Evolutionary conservation across 83 land plant genomes (phyloP).

Genomic region (Picea abies): DNA sequence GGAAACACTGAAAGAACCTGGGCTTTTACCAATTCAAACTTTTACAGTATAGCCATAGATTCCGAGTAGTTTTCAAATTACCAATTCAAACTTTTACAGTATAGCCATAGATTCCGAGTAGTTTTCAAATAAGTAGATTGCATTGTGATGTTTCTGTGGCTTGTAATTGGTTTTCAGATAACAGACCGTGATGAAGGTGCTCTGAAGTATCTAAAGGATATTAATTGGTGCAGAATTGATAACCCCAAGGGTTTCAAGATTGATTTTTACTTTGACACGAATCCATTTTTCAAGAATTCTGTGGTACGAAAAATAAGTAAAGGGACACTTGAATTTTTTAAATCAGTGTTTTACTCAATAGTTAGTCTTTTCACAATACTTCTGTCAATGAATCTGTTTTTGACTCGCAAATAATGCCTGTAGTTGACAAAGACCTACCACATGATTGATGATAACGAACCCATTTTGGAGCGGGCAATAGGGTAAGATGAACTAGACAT

Average conservation of each 20-base stretch:
- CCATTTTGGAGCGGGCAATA: conserved; percentile 94
- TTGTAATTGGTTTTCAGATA: conserved; percentile 49
- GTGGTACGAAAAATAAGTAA: conserved; percentile 28
- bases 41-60: not conserved
- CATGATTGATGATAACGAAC: conserved; percentile 98
- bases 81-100: conserved; percentile 58
- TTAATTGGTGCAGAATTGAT: conserved; percentile 82
- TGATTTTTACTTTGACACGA: conserved; percentile 87
- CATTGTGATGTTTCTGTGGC: not conserved
- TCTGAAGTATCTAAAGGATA: conserved; percentile 85
- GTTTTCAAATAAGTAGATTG: not conserved
- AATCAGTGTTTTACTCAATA: not conserved
- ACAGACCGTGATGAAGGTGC: conserved; percentile 97
- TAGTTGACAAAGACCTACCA: conserved; percentile 86
- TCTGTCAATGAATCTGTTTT: not conserved
- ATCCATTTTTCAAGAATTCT: conserved; percentile 89
- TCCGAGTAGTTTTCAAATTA: conserved; percentile 19
- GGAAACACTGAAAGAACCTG: not conserved
- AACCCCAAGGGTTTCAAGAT: conserved; percentile 94
- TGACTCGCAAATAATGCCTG: not conserved
- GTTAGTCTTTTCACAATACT: too few species aligned
- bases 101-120: not conserved
- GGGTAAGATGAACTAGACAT: conserved; percentile 51
- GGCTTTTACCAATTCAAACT: not conserved
- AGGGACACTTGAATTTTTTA: too few species aligned